Conservation (phyloP, 192 early-diverging fungal genomes). For the Gaertneriomyces sp. region DNA sequence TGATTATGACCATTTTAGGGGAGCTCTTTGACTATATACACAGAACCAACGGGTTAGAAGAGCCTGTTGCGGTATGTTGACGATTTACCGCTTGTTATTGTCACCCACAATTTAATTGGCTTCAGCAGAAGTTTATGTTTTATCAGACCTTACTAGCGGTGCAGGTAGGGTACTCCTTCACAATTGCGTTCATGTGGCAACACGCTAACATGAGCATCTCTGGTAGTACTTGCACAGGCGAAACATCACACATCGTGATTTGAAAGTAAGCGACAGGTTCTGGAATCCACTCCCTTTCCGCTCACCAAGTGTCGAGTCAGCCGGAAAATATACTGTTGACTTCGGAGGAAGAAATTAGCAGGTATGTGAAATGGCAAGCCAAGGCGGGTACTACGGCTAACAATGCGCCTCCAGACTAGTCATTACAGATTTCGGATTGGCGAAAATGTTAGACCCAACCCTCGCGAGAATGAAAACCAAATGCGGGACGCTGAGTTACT, state of each 20-base stretch:
- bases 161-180: not conserved
- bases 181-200: not conserved
- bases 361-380: constrained; percentile 9
- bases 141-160: constrained; percentile 55
- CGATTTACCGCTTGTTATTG: not conserved
- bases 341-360: constrained; percentile 5
- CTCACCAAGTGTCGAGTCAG: constrained; percentile 12
- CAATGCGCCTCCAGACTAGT: constrained; percentile 9
- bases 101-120: not conserved
- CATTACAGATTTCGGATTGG: constrained; percentile 25
- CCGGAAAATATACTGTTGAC: constrained; percentile 29
- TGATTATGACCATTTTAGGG: not conserved
- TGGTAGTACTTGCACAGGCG: constrained; percentile 79
- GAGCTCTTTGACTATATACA: constrained; percentile 31
- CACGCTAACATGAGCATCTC: constrained; percentile 30
- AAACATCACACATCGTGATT: constrained; percentile 81
- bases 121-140: constrained; percentile 29
- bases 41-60: constrained; percentile 4
- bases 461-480: constrained; percentile 24
- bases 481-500: constrained; percentile 28
- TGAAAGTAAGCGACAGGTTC: constrained; percentile 47
- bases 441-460: constrained; percentile 23
- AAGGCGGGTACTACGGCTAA: not conserved
- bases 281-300: not conserved
- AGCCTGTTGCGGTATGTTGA: constrained; percentile 17